These are phyloP conservation scores for Iodosphaeria phyllophila DNA, from an alignment of 2,329 filamentous ascomycete genomes.

Conservation along the genomic window DNA sequence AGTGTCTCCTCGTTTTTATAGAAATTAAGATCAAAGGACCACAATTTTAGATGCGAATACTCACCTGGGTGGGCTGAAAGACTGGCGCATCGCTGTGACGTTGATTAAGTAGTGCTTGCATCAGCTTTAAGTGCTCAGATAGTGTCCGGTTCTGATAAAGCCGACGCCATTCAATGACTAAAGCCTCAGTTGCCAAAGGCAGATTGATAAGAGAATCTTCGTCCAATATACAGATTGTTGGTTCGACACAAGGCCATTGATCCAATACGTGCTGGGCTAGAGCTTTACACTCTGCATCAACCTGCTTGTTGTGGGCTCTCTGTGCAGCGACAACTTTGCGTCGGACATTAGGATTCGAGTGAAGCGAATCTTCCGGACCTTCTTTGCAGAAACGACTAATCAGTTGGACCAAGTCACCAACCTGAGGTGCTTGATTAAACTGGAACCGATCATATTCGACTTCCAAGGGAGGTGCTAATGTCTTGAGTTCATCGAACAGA, in stretches of 20 bases:
- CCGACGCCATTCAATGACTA: conserved; percentile 27
- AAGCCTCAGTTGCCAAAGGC: conserved; percentile 15
- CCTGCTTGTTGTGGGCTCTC: conserved; percentile 11
- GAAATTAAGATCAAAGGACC: too few relatives aligned
- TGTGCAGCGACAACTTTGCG: conserved; percentile 14
- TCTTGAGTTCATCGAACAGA: conserved; percentile 18
- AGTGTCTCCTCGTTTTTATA: too few relatives aligned
- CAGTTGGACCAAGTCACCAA: conserved; percentile 12
- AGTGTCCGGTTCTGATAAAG: conserved; percentile 28
- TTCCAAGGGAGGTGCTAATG: conserved; percentile 16
- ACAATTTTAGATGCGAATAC: too few relatives aligned
- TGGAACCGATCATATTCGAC: conserved; percentile 17
- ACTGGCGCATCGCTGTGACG: too few relatives aligned
- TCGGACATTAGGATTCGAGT: conserved; percentile 12
- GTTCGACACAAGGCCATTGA: conserved; percentile 24
- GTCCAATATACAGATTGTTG: conserved; percentile 11
- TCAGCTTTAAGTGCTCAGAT: conserved; percentile 19
- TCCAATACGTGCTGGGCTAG: conserved; percentile 21
- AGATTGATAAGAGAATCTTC: conserved; percentile 17
- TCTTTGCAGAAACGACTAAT: conserved; percentile 14
- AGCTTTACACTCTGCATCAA: conserved; percentile 14
- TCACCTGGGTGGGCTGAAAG: too few relatives aligned
- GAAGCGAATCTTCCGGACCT: conserved; percentile 7
- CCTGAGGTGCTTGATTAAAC: conserved; percentile 12
- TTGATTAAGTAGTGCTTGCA: conserved; percentile 22